A percentile compares a stretch with the other conserved stretches of the same genome.
phyloP scores from a whole-genome alignment of 1,284 basidiomycete species.

The Porogramme epimiltina region DNA sequence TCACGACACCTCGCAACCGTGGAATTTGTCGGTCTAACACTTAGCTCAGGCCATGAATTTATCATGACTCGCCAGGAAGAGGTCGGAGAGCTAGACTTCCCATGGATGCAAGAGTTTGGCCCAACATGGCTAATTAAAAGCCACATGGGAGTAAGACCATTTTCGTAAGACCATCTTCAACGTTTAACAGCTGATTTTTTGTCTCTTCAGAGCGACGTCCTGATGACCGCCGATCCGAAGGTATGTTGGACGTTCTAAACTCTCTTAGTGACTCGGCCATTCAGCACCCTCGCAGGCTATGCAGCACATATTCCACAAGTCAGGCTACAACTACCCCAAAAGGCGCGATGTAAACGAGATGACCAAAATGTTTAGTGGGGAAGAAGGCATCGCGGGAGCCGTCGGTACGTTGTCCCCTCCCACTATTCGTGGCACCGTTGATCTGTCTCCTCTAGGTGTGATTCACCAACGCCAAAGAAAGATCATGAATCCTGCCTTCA shows the following conservation, averaged over 20 bases:
- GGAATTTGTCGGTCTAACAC: background rate
- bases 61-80: conserved; percentile 18
- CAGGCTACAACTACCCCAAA: too few relatives aligned
- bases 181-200: too few relatives aligned
- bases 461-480: conserved; percentile 41
- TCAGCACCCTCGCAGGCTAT: too few relatives aligned
- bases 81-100: conserved; percentile 25
- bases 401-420: too few relatives aligned
- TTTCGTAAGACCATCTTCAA: background rate
- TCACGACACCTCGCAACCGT: background rate
- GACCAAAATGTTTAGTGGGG: conserved; percentile 12
- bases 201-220: background rate
- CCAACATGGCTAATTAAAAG: conserved; percentile 20
- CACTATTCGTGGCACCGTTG: too few relatives aligned
- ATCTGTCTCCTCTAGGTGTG: conserved; percentile 36
- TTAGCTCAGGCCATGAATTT: conserved; percentile 16
- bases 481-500: conserved; percentile 42
- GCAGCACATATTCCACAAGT: too few relatives aligned
- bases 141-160: conserved; percentile 17
- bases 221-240: conserved; percentile 20
- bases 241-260: background rate
- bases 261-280: conserved; percentile 15
- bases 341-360: conserved; percentile 15
- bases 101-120: conserved; percentile 24
- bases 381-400: too few relatives aligned